Percentiles rank a stretch among this genome's conserved stretches.
Conservation (phyloP, 371 early-diverging fungal species). For the Apophysomyces ossiformis region DNA sequence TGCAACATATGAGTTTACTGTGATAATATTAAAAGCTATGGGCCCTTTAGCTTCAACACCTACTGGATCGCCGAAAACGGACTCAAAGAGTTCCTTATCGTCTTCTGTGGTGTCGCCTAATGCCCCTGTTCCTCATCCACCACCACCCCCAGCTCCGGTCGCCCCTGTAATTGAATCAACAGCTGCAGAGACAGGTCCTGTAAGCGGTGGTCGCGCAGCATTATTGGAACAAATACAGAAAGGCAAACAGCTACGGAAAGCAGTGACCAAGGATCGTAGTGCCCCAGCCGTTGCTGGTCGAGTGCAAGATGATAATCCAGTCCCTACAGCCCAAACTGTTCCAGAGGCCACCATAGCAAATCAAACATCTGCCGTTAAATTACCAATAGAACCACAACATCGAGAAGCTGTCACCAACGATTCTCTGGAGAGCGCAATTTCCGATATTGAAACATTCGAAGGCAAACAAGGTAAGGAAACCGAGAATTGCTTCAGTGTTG, state of each 20-base stretch:
- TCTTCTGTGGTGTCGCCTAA: conserved; percentile 6
- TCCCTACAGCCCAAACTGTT: conserved; percentile 45
- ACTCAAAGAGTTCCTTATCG: conserved; percentile 16
- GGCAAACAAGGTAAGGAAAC: neutral
- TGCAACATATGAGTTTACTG: neutral
- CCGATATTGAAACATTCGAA: neutral
- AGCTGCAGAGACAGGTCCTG: conserved; percentile 16
- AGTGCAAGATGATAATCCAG: conserved; percentile 50
- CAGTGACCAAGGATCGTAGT: conserved; percentile 52
- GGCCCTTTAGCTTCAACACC: conserved; percentile 7
- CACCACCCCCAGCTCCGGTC: conserved; percentile 12
- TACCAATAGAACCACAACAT: conserved; percentile 40
- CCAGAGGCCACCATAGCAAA: neutral
- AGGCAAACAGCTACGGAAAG: conserved; percentile 38
- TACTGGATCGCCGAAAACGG: neutral
- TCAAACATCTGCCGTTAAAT: conserved; percentile 17
- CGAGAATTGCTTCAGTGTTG: conserved; percentile 2
- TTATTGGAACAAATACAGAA: conserved; percentile 49
- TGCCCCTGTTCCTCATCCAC: conserved; percentile 4
- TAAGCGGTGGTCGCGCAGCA: conserved; percentile 36
- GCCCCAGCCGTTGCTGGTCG: conserved; percentile 36
- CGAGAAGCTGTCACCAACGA: conserved; percentile 24
- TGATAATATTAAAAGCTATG: conserved; percentile 13
- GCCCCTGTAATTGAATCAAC: conserved; percentile 7
- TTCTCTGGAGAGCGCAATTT: conserved; percentile 8